Conservation (phyloP, 1,284 basidiomycete genomes). For the Kalmanozyma brasiliensis region DNA sequence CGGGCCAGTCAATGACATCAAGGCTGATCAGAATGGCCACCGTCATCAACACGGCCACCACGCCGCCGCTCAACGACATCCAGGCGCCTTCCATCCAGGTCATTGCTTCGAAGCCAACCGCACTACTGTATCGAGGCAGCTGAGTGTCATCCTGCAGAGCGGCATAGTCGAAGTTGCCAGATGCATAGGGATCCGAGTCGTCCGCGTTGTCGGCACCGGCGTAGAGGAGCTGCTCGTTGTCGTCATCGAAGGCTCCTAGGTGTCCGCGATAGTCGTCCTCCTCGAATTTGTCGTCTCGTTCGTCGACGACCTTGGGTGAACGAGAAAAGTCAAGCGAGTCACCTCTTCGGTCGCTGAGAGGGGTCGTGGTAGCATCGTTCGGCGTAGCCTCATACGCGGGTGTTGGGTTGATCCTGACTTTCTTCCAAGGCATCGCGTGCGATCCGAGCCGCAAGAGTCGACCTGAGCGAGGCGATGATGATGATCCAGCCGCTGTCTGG, state of each 20-base stretch:
- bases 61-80: constrained; percentile 33
- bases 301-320: background rate
- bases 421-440: constrained; percentile 23
- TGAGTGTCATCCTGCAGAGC: constrained; percentile 5
- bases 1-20: constrained; percentile 55
- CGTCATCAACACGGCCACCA: constrained; percentile 24
- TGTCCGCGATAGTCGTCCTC: constrained; percentile 23
- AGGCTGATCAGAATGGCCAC: constrained; percentile 53
- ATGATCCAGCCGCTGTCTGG: constrained; percentile 3
- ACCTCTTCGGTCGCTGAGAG: background rate
- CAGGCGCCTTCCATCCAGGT: constrained; percentile 33
- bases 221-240: constrained; percentile 30
- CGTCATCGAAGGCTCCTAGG: constrained; percentile 26
- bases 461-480: constrained; percentile 9
- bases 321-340: constrained; percentile 29
- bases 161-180: constrained; percentile 36
- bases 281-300: constrained; percentile 5
- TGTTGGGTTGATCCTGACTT: constrained; percentile 4
- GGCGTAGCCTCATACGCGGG: background rate
- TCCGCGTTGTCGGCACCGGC: constrained; percentile 8
- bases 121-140: constrained; percentile 11
- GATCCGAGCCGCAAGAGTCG: constrained; percentile 21
- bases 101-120: constrained; percentile 36
- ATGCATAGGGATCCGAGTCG: constrained; percentile 24
- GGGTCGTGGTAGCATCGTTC: background rate